These are phyloP conservation scores for Zalaria obscura DNA, from an alignment of 2,329 filamentous ascomycete genomes.

Conservation along the genomic window DNA sequence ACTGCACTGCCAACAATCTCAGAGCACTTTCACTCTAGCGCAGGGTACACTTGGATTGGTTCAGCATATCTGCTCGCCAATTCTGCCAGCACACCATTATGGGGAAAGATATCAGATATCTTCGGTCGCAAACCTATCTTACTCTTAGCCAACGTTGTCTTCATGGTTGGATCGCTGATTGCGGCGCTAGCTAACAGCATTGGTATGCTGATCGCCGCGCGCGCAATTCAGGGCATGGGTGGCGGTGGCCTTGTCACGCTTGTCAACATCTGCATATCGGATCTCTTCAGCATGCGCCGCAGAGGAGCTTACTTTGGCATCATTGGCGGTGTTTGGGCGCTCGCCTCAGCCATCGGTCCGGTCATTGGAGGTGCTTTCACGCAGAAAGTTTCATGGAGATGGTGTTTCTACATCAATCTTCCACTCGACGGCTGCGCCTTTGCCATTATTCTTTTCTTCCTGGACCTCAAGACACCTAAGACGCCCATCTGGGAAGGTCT, in stretches of 20 bases:
- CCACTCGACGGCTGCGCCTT: constrained; percentile 47
- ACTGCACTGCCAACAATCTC: constrained; percentile 48
- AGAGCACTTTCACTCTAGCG: constrained; percentile 34
- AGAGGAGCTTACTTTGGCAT: constrained; percentile 50
- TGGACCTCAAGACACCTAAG: constrained; percentile 52
- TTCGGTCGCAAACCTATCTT: constrained; percentile 52
- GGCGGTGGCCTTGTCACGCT: constrained; percentile 50
- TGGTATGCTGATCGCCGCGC: constrained; percentile 46
- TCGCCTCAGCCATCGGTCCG: constrained; percentile 52
- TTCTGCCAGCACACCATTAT: constrained; percentile 38
- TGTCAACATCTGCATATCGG: constrained; percentile 49
- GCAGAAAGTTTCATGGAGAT: constrained; percentile 23
- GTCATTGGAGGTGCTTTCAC: constrained; percentile 55
- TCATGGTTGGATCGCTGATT: constrained; percentile 48
- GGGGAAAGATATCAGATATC: constrained; percentile 53
- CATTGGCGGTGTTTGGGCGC: constrained; percentile 52
- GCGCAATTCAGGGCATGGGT: constrained; percentile 49
- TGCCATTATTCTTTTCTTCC: constrained; percentile 43
- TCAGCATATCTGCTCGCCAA: constrained; percentile 36
- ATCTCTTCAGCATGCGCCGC: constrained; percentile 44
- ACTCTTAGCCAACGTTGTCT: constrained; percentile 44
- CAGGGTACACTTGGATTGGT: constrained; percentile 40
- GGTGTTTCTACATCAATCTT: constrained; percentile 40
- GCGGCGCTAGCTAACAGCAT: constrained; percentile 44
- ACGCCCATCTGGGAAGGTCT: constrained; percentile 49